phyloP scores from a whole-genome alignment of 2,329 filamentous ascomycete species.

The Trichoderma pleuroti region DNA sequence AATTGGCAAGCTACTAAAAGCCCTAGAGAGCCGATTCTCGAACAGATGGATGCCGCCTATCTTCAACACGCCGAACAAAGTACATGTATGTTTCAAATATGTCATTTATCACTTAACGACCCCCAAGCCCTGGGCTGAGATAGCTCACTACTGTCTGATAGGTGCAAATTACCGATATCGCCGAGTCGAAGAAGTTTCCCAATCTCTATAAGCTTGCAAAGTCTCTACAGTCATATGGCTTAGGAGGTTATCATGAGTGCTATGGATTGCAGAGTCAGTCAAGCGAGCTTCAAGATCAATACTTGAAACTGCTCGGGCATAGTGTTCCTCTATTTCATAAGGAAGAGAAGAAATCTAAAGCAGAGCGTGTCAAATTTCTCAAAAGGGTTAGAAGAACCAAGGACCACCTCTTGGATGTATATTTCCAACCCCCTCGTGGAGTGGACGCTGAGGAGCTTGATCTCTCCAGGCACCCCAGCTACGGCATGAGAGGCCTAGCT shows the following conservation, averaged over 20 bases:
- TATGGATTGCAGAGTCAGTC: not conserved
- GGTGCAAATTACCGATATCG: not conserved
- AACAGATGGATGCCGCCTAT: not conserved
- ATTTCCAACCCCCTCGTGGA: not conserved
- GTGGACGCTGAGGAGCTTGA: too few species aligned
- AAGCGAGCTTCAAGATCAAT: not conserved
- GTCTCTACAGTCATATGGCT: not conserved
- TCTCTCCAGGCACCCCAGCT: too few species aligned
- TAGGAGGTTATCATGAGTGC: not conserved
- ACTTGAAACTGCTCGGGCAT: not conserved
- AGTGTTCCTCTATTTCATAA: too few species aligned
- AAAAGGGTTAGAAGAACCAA: not conserved
- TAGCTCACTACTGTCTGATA: not conserved
- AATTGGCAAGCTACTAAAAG: not conserved
- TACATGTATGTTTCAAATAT: not conserved
- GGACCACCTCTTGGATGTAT: not conserved
- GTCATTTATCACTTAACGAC: not conserved
- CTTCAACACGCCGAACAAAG: not conserved
- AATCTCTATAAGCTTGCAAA: not conserved
- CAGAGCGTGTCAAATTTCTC: not conserved
- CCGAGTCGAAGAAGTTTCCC: not conserved
- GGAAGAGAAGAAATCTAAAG: not conserved
- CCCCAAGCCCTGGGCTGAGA: not conserved
- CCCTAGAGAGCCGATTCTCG: not conserved
- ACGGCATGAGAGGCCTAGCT: not conserved